phyloP scores from a whole-genome alignment of 2,329 filamentous ascomycete species.

The Elsinoe arachidis region DNA sequence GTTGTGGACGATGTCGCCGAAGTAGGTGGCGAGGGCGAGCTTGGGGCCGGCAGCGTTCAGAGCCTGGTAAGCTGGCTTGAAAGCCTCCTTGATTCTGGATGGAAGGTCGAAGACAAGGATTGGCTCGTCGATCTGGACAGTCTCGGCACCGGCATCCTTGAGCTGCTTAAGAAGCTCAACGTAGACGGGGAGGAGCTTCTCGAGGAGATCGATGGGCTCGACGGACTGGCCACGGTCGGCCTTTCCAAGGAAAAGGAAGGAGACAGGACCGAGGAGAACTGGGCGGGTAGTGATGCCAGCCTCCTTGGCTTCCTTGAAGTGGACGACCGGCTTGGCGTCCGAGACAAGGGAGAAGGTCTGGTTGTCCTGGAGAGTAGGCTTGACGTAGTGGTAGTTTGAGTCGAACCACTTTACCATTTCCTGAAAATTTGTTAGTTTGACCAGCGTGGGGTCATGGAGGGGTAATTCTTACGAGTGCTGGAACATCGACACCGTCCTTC shows the following conservation, averaged over 20 bases:
- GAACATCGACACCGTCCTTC: constrained; percentile 87
- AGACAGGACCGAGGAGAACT: constrained; percentile 90
- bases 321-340: constrained; percentile 84
- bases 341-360: constrained; percentile 86
- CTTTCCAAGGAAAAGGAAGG: constrained; percentile 96
- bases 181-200: constrained; percentile 91
- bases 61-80: constrained; percentile 96
- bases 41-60: constrained; percentile 66
- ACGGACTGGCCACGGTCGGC: constrained; percentile 89
- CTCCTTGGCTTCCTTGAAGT: constrained; percentile 97
- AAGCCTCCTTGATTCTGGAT: constrained; percentile 84
- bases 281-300: constrained; percentile 88
- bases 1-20: constrained; percentile 99
- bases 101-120: constrained; percentile 91
- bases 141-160: constrained; percentile 91
- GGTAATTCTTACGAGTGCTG: constrained; percentile 33
- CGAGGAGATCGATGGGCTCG: constrained; percentile 85
- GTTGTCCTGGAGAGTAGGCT: constrained; percentile 94
- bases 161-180: constrained; percentile 86
- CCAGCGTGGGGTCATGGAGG: background rate
- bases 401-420: constrained; percentile 99
- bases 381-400: constrained; percentile 99
- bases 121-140: constrained; percentile 97
- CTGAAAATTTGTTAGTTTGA: constrained; percentile 25
- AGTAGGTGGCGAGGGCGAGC: constrained; percentile 91